Evolutionary conservation across 441 rosid genomes (phyloP).

Genomic region (Adansonia rubrostipa): DNA sequence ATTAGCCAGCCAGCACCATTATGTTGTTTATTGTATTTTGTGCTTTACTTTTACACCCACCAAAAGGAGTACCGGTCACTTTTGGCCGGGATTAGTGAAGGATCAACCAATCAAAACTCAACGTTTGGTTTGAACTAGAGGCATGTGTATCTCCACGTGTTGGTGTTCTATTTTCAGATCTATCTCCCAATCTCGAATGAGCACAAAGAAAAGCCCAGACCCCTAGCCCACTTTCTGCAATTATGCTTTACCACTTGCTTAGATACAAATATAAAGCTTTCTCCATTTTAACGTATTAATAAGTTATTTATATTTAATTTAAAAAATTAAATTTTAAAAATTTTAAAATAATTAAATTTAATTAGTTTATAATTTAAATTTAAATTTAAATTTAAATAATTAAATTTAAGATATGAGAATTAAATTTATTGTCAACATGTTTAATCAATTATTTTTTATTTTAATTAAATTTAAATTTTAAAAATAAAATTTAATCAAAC

Average conservation of each 20-base stretch:
- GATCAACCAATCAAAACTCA: constrained; percentile 26
- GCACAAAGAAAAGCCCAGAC: neutral
- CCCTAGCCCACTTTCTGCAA: constrained; percentile 5
- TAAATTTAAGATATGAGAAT: too few species aligned
- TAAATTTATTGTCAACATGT: too few species aligned
- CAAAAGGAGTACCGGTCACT: neutral
- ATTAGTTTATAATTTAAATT: too few species aligned
- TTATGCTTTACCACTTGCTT: constrained; percentile 1
- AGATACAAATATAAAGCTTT: too few species aligned
- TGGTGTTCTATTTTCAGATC: constrained; percentile 21
- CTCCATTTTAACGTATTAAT: too few species aligned
- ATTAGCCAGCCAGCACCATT: constrained; percentile 17
- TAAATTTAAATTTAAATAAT: too few species aligned
- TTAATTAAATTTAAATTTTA: too few species aligned
- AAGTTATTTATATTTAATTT: too few species aligned
- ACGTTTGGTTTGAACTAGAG: neutral
- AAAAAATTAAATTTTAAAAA: too few species aligned
- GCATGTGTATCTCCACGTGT: constrained; percentile 31
- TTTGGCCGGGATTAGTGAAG: constrained; percentile 20
- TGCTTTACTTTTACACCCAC: constrained; percentile 30
- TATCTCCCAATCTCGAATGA: constrained; percentile 10
- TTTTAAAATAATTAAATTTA: too few species aligned
- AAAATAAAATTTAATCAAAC: too few species aligned
- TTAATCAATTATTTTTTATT: too few species aligned
- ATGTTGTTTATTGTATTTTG: neutral